Evolutionary conservation across 1,284 basidiomycete species (phyloP), one percentile per base, ranked within the genome.

Genomic region (Moesziomyces parantarcticus): DNA sequence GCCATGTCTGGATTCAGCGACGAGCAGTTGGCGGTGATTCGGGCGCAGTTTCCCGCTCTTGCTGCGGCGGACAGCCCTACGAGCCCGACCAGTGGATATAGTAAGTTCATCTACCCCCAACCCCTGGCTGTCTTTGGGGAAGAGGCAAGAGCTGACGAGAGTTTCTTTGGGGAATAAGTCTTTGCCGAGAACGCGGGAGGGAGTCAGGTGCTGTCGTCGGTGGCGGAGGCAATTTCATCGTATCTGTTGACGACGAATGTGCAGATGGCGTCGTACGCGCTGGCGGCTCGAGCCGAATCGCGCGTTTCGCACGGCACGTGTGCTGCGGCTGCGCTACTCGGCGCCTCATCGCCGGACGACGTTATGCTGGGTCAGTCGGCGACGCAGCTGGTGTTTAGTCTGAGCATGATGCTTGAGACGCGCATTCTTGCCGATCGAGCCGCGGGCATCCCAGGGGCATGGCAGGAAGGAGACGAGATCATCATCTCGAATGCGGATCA

Each of bases 171-270:
- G 20, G 41, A 22, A n/a, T n/a, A n/a, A 57, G 68, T 92, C 69
- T 92, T 88, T 76, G 91, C 87, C 10, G 91, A 92, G 84, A 92
- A 91, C 75, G 92, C 92, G 0, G 92, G 91, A 0, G 92, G 91
- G 5, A 91, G 90, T 3, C 91, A 92, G 80, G 82, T 82, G 58
- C 72, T 84, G 1, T 68, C 73, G 40, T 56, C 74, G 1, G 89
- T 89, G 41, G 88, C 88, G 45, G 86, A 88, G 56, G 85, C 87
- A 39, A 87, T 92, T 69, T 86, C 86, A 11, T 88, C 90, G 76
- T 92, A 92, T 75, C 87, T 92, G 21, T 62, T 88, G 21, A 88
- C 89, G 81, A 89, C 89, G 7, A 92, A 92, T 75, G 90, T 89
- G 1, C 91, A 92, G 79, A 87, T 91, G 43, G 89, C 89, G 57